Base-by-base conservation (phyloP, 164 flowering plant genomes). In the Magnolia kwangsiensis region DNA sequence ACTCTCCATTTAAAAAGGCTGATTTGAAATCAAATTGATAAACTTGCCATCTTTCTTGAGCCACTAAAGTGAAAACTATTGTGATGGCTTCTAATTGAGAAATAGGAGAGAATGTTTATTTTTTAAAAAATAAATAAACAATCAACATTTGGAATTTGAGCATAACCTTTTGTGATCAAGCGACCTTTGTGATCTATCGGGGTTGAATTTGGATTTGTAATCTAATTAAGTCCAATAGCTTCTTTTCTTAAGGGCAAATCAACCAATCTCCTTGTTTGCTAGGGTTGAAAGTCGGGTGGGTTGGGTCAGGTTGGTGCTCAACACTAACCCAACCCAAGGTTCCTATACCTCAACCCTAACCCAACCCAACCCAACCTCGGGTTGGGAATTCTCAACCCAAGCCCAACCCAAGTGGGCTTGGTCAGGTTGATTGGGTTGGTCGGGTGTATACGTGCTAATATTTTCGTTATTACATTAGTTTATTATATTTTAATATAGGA, bases 11-110 rank as follows among this genome's bases (percentile, higher is more conserved):
- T 18, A 29, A 0, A 14, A 69, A 69, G 14, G 72, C 4, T 11
- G 50, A 69, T 29, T 69, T 69, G n/a, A 69, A 50, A 69, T 69
- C 72, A 69, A 69, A 69, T 11, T 69, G 72, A 49, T 10, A 69
- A 29, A 29, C 24, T 49, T 69, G 2, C 50, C 11, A 29, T 69
- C 20, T 18, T 11, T 69, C 45, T 69, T 69, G 49, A 29, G 11
- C 19, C 3, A 3, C 72, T 8, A 69, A 3, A 16, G 50, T 10
- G 7, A 69, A 69, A 49, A 69, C 20, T 13, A 1, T 69, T 69
- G 8, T 69, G 16, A 69, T 69, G 14, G 51, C 29, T 1, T 69
- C 50, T 13, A 69, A 3, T 49, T 50, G 8, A 29, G 18, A 51
- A 69, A 29, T 23, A 69, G 7, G 72, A 11, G 72, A 69, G 9